Base-by-base conservation (phyloP, 1,284 basidiomycete species). In the Tylopilus orsonianus region DNA sequence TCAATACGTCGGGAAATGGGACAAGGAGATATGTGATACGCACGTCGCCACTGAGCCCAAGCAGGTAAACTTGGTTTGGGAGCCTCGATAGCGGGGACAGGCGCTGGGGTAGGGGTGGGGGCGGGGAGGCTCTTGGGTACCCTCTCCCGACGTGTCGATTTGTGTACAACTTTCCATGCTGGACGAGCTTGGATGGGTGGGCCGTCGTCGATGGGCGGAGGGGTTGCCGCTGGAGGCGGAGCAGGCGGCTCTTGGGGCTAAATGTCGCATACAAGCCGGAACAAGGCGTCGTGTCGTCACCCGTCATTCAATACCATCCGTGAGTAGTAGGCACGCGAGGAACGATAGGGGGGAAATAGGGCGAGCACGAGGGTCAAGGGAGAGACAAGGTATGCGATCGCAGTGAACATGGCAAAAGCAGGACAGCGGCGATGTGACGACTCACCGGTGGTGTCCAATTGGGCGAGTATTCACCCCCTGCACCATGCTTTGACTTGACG, bases 11-110 rank as follows among this genome's bases (percentile, higher is more conserved):
- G 8, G 3, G 16, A 30, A 26, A 19, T 12, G 2, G 10, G 23
- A 23, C 29, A 9, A 33, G 2, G 26, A 23, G 20, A 41, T 13
- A 30, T 27, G 27, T 8, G 66, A 67, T 16, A 72, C 78, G 55
- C 52, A 89, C 80, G 80, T 71, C 82, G 75, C 87, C 86, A 89
- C 56, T 88, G 83, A 1, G 85, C 80, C 87, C 87, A 89, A 0
- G 85, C 77, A 24, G 85, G 86, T 36, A 79, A 22, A 37, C 78
- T 74, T 1, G 77, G 73, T 47, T 73, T 68, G 0, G 76, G 75
- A 6, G 75, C 71, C 42, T 74, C 73, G 10, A 74, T 64, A 0
- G 73, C 69, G 0, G 77, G 71, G 0, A 75, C 60, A 0, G 77
- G 71, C 0, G 66, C 51, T 0, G 77, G 67, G 0, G 75, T 38